Base-by-base conservation (phyloP, 176 grass and related monocot genomes). In the Raddia distichophylla region DNA sequence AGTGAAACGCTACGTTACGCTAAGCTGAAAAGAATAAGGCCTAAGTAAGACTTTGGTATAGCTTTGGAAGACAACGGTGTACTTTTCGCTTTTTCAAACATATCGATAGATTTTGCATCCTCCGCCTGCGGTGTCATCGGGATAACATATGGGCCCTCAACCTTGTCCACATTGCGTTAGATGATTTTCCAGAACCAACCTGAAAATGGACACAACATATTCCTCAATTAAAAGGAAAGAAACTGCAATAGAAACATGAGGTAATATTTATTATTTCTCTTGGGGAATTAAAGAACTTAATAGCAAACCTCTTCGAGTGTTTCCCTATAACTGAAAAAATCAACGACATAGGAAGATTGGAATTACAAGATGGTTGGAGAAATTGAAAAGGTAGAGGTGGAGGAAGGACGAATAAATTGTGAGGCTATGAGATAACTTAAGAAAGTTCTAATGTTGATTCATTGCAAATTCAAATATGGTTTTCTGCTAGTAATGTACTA, bases 101-200 rank as follows among this genome's bases (percentile, higher is more conserved):
- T n/a, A n/a, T n/a, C n/a, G n/a, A n/a, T n/a, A n/a, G n/a, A n/a
- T n/a, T n/a, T n/a, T n/a, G n/a, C n/a, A n/a, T n/a, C n/a, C n/a
- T n/a, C n/a, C n/a, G n/a, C n/a, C n/a, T n/a, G n/a, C n/a, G n/a
- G n/a, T n/a, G n/a, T n/a, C n/a, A n/a, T n/a, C n/a, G n/a, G n/a
- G n/a, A n/a, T n/a, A n/a, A n/a, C n/a, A n/a, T n/a, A n/a, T n/a
- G n/a, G n/a, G n/a, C n/a, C n/a, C n/a, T n/a, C n/a, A n/a, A n/a
- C n/a, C n/a, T n/a, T n/a, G n/a, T n/a, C n/a, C n/a, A n/a, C n/a
- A n/a, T n/a, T n/a, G n/a, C n/a, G n/a, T n/a, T n/a, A 77, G 92
- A 91, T 64, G 95, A 94, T 86, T 98, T 98, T 75, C 95, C 95
- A 73, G 88, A 98, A 86, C 95, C 95, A 84, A 94, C 92, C 95